Evolutionary conservation across 441 rosid genomes (phyloP).

Genomic region (Populus trichocarpa): DNA sequence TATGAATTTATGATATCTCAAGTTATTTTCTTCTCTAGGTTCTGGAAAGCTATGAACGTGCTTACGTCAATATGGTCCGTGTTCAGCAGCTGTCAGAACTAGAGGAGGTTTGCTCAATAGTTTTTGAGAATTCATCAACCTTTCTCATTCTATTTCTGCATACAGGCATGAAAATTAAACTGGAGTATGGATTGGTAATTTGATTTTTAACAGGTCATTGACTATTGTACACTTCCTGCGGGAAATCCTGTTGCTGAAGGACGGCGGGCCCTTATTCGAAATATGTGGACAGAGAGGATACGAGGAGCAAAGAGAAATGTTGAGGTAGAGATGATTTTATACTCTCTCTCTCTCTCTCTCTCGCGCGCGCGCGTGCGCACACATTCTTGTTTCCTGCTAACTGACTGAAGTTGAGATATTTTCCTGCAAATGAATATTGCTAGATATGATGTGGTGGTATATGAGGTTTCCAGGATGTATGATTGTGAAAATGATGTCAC

Average conservation of each 20-base stretch:
- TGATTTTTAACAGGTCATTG: conserved; percentile 69
- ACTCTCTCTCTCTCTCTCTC: not conserved
- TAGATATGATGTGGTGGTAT: not conserved
- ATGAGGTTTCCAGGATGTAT: not conserved
- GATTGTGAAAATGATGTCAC: not conserved
- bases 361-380: no score
- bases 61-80: conserved; percentile 96
- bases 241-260: conserved; percentile 83
- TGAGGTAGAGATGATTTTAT: conserved; percentile 56
- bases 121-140: conserved; percentile 5
- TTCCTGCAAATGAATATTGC: not conserved
- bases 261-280: conserved; percentile 86
- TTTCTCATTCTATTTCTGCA: conserved; percentile 9
- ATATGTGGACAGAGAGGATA: conserved; percentile 99
- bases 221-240: conserved; percentile 87
- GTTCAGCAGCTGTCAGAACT: conserved; percentile 98
- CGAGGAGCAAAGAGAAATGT: conserved; percentile 96
- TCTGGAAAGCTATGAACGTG: conserved; percentile 99
- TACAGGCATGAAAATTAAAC: not conserved
- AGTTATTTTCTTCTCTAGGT: conserved; percentile 46
- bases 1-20: not conserved
- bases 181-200: not conserved
- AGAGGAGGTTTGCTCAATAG: conserved; percentile 71
- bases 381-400: not conserved
- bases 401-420: not conserved